These are phyloP conservation scores for Populus trichocarpa DNA, from an alignment of 441 rosid species.

Conservation along the genomic window DNA sequence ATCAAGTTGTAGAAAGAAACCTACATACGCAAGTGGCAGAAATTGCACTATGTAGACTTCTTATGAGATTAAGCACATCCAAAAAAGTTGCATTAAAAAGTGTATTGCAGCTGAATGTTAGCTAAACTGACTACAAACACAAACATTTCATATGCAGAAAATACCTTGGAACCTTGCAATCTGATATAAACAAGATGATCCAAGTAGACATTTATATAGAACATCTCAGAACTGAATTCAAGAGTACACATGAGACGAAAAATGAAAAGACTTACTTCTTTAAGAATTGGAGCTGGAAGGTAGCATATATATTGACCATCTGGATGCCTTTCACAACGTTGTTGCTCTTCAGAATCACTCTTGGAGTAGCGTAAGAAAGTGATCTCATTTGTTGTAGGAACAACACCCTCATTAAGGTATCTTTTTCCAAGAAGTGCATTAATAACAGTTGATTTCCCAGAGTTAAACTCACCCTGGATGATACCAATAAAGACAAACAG, in stretches of 20 bases:
- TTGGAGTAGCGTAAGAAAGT: slow-evolving; percentile 76
- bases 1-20: neutral
- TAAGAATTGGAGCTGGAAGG: slow-evolving; percentile 86
- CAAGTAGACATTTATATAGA: neutral
- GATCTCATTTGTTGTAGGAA: slow-evolving; percentile 94
- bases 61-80: neutral
- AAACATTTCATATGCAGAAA: neutral
- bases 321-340: slow-evolving; percentile 81
- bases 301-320: slow-evolving; percentile 90
- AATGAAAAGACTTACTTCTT: slow-evolving; percentile 58
- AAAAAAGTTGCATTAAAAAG: neutral
- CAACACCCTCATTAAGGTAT: slow-evolving; percentile 85
- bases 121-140: neutral
- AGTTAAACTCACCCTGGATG: slow-evolving; percentile 87
- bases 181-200: neutral
- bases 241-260: slow-evolving; percentile 7
- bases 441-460: slow-evolving; percentile 93
- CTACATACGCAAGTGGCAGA: neutral
- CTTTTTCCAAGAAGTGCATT: slow-evolving; percentile 96
- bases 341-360: slow-evolving; percentile 53
- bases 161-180: neutral
- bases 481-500: slow-evolving; percentile 24
- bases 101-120: neutral
- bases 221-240: slow-evolving; percentile 11
- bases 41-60: neutral